Conservation (phyloP, 164 flowering plant species). For the Kingdonia uniflora region DNA sequence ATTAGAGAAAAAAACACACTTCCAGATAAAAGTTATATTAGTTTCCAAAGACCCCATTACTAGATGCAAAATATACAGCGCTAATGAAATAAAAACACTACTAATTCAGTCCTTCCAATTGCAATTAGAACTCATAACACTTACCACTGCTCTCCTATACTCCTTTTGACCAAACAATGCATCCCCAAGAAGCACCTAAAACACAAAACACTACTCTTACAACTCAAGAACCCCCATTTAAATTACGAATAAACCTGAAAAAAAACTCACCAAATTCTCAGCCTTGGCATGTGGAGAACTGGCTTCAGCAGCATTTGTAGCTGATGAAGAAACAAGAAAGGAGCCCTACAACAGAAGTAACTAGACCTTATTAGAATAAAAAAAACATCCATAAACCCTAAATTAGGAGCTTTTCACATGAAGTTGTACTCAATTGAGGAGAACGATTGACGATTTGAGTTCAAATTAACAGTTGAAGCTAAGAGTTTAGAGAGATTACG, state of each 20-base stretch:
- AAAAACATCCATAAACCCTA: background rate
- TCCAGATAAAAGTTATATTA: too few relatives aligned
- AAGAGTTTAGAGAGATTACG: conserved; percentile 24
- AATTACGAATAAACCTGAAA: background rate
- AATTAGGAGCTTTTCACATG: background rate
- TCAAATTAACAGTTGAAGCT: background rate
- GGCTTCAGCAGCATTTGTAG: conserved; percentile 48
- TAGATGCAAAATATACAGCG: too few relatives aligned
- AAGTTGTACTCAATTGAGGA: background rate
- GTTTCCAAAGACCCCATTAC: too few relatives aligned
- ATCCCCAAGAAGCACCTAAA: conserved; percentile 79
- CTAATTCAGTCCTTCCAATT: too few relatives aligned
- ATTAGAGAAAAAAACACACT: too few relatives aligned
- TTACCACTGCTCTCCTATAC: conserved; percentile 72
- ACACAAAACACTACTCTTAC: background rate
- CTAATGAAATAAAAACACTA: too few relatives aligned
- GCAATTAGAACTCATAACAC: too few relatives aligned
- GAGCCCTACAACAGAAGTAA: conserved; percentile 36
- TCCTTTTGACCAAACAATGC: conserved; percentile 73
- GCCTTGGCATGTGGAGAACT: conserved; percentile 62
- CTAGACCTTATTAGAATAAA: background rate
- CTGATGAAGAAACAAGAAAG: conserved; percentile 76
- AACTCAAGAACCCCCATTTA: background rate
- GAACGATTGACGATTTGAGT: background rate
- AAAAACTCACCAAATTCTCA: conserved; percentile 49